These are phyloP conservation scores for Penicillium arizonense DNA, from an alignment of 495 filamentous ascomycete species.

Conservation along the genomic window DNA sequence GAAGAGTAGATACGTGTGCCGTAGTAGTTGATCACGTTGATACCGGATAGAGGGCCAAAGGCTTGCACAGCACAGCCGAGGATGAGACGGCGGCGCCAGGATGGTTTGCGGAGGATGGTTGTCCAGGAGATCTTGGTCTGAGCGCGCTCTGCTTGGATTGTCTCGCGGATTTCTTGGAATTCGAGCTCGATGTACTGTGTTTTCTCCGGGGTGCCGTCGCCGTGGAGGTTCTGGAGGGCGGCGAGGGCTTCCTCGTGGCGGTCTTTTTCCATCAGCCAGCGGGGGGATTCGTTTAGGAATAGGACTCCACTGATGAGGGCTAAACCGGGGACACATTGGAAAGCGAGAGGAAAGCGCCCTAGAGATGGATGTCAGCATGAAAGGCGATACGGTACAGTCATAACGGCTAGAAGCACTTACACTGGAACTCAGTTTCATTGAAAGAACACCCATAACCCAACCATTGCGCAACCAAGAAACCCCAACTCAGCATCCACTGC, in stretches of 20 bases:
- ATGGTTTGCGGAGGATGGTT: constrained; percentile 43
- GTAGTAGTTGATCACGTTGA: constrained; percentile 58
- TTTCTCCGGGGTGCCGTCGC: constrained; percentile 10
- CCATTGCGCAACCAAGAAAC: constrained; percentile 45
- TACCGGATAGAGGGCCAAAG: constrained; percentile 51
- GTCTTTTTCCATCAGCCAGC: constrained; percentile 64
- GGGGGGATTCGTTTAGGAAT: constrained; percentile 57
- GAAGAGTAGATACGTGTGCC: constrained; percentile 52
- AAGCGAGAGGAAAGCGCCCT: constrained; percentile 51
- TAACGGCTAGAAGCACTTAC: constrained; percentile 16
- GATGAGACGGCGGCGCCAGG: constrained; percentile 47
- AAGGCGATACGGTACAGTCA: not conserved
- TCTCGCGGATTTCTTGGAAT: constrained; percentile 27
- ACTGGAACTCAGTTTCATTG: constrained; percentile 40
- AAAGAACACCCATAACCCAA: constrained; percentile 49
- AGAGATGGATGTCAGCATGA: constrained; percentile 7
- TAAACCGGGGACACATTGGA: constrained; percentile 48
- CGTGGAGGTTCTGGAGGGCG: constrained; percentile 13
- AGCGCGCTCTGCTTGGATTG: constrained; percentile 16
- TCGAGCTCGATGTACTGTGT: constrained; percentile 22
- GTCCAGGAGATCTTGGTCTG: constrained; percentile 34
- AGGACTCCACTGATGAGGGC: constrained; percentile 48
- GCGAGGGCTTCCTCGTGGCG: constrained; percentile 57
- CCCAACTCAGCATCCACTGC: constrained; percentile 44
- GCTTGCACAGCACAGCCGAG: constrained; percentile 53